phyloP scores from a whole-genome alignment of 139 green algal genomes.

The Chlamydomonas urium region DNA sequence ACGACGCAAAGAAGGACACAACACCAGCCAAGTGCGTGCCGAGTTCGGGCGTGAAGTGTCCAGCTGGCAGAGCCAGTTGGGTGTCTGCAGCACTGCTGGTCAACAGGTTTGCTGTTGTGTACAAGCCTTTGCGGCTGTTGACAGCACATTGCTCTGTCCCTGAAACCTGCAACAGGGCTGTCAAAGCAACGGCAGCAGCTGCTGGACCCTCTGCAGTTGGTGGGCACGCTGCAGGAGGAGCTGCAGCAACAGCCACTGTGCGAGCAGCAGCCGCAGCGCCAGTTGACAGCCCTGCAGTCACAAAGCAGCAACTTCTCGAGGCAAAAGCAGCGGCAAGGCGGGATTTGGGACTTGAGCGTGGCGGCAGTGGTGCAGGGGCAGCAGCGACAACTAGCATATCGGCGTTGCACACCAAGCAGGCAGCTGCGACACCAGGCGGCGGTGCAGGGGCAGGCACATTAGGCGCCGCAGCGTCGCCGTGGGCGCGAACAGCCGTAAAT shows the following conservation, averaged over 20 bases:
- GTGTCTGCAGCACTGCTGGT: neutral
- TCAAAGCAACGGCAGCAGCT: neutral
- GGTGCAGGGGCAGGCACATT: too few species aligned
- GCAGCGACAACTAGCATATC: too few species aligned
- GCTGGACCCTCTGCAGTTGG: slow-evolving; percentile 5
- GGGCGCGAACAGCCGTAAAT: too few species aligned
- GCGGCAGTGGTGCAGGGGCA: neutral
- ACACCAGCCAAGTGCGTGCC: neutral
- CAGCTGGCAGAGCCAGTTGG: neutral
- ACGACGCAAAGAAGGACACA: neutral
- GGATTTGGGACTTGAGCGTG: slow-evolving; percentile 28
- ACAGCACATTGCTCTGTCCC: too few species aligned
- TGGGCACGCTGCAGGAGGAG: neutral
- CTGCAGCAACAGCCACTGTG: slow-evolving; percentile 1
- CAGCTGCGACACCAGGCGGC: too few species aligned
- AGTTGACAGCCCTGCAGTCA: too few species aligned
- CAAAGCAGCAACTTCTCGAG: slow-evolving; percentile 34
- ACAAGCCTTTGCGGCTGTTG: too few species aligned
- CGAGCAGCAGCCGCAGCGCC: neutral
- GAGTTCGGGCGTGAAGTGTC: neutral
- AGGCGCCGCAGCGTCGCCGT: too few species aligned
- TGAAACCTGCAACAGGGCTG: too few species aligned
- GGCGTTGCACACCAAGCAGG: too few species aligned
- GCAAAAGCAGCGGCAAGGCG: slow-evolving; percentile 26
- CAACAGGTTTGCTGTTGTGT: too few species aligned